Evolutionary conservation across 768 basidiomycete genomes (phyloP), one percentile per base, ranked within the genome.

Genomic region (Trametes cingulata): DNA sequence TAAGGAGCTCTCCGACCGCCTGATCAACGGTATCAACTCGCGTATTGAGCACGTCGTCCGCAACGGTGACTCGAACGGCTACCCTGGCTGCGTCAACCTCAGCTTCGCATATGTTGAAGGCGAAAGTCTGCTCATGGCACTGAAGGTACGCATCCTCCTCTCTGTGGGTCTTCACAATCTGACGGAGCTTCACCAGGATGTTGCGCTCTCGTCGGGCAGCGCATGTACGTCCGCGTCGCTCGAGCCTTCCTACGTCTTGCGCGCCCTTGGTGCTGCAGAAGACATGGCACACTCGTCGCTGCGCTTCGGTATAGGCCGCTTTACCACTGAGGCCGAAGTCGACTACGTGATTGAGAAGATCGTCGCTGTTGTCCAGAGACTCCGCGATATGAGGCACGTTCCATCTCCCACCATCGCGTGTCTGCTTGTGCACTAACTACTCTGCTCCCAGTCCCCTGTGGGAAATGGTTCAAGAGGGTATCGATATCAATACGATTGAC

Each of bases 391-490:
- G 93, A 95, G 91, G 90, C 87, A 51, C 29, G 81, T 70, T 43
- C 40, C n/a, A 17, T 49, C 13, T 48, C 20, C 1, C 61, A 63
- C 57, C 67, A 24, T 20, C 36, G 50, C 19, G 52, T 8, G n/a
- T 35, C 48, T 35, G 41, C 37, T 37, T 39, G 49, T 15, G 12
- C 9, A 2, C 27, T 54, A 20, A 49, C 29, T 50, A 13, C 64
- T 27, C 20, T 29, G 20, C 10, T 25, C 51, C 1, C 62, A 93
- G 93, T 70, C 97, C 97, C 35, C 76, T 99, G 54, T 99, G 96
- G 96, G 97, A 99, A 77, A 98, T 99, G 95, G 95, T 98, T 15
- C 94, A 97, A 76, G 97, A 98, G 72, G 96, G 96, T 42, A 95
- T 98, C 60, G 97, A 99, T 73, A 84, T 98, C 67, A 94, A 87